Evolutionary conservation across 805 yeast genomes (phyloP), one percentile per base, ranked within the genome.

Genomic region (Wickerhamia fluorescens): DNA sequence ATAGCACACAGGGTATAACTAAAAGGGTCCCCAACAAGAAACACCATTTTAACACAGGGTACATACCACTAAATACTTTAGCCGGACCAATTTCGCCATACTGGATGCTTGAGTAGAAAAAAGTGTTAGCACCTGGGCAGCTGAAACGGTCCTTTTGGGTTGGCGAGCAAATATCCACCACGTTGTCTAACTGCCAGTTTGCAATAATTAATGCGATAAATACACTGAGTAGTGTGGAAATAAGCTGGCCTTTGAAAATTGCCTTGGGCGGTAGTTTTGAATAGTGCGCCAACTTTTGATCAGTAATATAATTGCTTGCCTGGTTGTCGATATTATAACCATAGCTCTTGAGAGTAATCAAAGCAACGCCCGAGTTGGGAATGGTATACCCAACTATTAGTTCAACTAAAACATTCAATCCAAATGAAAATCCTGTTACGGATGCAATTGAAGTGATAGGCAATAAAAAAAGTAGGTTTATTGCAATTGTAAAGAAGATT

Each of bases 31-130:
- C 64, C 16, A 58, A 47, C 36, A 57, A 44, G 43, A 57, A 56
- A 23, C 54, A 53, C 36, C 41, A 56, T 31, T 50, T 44, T 33
- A 58, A 47, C 14, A 51, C 25, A 15, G 61, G 62, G 30, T 58
- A 58, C 16, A 56, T 37, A 4, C 56, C 56, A 13, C 34, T 34
- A 31, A 56, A 56, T 3, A 55, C 54, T 29, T 43, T 55, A 43
- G 49, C 49, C 3, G 64, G 64, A 1, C 85, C 85, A 40, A 78
- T 66, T 45, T 53, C 66, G 27, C 83, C 85, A 83, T 83, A 78
- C 25, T 73, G 42, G 42, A 21, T 38, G 14, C 29, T 32, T 19
- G 35, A 72, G 20, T 67, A 60, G 52, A 58, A 36, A 19, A 23
- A 73, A 2, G 45, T 40, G 11, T 32, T 45, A 6, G 54, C 40